These are phyloP conservation scores for Artemisia argyi DNA, from an alignment of 129 eudicot genomes.

Conservation along the genomic window DNA sequence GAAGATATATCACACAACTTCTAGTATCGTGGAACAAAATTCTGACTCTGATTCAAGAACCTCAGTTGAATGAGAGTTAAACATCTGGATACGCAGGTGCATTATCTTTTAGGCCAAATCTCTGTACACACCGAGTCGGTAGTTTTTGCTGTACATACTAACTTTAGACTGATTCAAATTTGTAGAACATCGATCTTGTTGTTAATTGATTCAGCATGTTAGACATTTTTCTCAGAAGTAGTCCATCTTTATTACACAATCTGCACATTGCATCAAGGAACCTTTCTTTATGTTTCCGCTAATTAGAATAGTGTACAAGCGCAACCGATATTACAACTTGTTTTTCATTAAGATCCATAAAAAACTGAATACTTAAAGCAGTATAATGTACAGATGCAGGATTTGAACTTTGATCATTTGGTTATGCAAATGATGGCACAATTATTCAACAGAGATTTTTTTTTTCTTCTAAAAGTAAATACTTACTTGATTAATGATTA, in stretches of 20 bases:
- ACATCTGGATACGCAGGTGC: conserved; percentile 21
- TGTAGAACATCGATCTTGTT: conserved; percentile 21
- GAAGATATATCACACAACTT: conserved; percentile 26
- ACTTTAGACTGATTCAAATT: conserved; percentile 16
- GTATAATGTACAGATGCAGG: background rate
- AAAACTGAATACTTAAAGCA: background rate
- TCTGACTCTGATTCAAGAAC: conserved; percentile 16
- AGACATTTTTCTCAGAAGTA: conserved; percentile 6
- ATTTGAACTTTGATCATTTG: background rate
- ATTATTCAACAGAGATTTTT: background rate
- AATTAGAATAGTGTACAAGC: background rate
- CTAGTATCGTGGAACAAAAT: conserved; percentile 26
- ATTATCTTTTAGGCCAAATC: conserved; percentile 13
- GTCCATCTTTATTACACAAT: background rate
- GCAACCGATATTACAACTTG: background rate
- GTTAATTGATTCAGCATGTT: conserved; percentile 7
- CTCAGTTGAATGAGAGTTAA: conserved; percentile 23
- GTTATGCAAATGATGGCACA: background rate
- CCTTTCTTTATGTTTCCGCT: background rate
- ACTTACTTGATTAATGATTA: background rate
- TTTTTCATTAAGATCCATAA: background rate
- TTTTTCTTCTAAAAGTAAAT: background rate
- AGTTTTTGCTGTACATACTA: conserved; percentile 30
- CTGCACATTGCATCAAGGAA: background rate
- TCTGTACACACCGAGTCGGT: conserved; percentile 21